Conservation (phyloP, 2,329 filamentous ascomycete species). For the Chrysosporium queenslandicum region DNA sequence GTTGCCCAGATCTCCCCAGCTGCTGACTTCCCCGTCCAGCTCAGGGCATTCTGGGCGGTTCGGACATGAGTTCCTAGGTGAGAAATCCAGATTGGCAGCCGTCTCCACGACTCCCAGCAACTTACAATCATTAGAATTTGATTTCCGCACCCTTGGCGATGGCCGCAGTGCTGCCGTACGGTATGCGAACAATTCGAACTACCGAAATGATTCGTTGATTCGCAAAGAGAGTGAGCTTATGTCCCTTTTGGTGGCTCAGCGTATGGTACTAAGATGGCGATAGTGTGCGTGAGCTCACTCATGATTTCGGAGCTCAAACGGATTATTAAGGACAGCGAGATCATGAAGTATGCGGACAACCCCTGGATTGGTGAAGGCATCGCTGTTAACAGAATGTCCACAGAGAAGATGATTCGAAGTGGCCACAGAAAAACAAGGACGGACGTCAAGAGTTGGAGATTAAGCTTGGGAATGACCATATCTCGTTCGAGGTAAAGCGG, state of each 20-base stretch:
- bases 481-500: slow-evolving; percentile 79
- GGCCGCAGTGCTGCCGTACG: slow-evolving; percentile 85
- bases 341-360: slow-evolving; percentile 70
- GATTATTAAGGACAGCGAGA: slow-evolving; percentile 94
- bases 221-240: slow-evolving; percentile 85
- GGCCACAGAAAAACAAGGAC: slow-evolving; percentile 99
- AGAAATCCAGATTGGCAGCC: slow-evolving; percentile 18
- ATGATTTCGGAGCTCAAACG: slow-evolving; percentile 91
- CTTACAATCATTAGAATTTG: slow-evolving; percentile 60
- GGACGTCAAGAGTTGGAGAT: slow-evolving; percentile 95
- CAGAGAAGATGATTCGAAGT: slow-evolving; percentile 95
- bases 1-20: slow-evolving; percentile 31
- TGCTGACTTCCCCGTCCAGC: slow-evolving; percentile 46
- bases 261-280: slow-evolving; percentile 18
- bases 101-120: background rate
- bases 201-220: slow-evolving; percentile 95
- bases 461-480: slow-evolving; percentile 84
- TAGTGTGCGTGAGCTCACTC: slow-evolving; percentile 91
- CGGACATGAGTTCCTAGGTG: slow-evolving; percentile 95
- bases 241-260: background rate
- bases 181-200: slow-evolving; percentile 99
- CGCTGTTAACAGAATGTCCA: slow-evolving; percentile 21
- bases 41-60: slow-evolving; percentile 96
- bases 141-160: slow-evolving; percentile 85
- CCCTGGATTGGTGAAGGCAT: background rate